Evolutionary conservation across 495 filamentous ascomycete species (phyloP).

Genomic region (Aspergillus ostianus): DNA sequence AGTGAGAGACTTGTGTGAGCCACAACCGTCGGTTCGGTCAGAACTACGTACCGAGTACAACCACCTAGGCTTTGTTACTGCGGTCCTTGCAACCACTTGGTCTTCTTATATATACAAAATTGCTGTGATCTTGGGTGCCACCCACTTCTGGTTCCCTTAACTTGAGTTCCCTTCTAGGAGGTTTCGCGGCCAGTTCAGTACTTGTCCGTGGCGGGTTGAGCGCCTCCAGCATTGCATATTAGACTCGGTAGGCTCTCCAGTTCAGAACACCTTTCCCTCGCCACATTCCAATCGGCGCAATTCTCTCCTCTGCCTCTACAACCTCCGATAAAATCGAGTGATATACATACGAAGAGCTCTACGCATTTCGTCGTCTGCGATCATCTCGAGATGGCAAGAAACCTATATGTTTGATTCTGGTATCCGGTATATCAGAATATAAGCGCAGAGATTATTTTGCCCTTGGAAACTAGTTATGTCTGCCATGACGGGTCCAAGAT

Average conservation of each 20-base stretch:
- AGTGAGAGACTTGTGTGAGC: conserved; percentile 8
- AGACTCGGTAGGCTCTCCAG: background rate
- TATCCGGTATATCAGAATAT: conserved; percentile 12
- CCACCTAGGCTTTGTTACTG: conserved; percentile 16
- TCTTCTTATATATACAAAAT: conserved; percentile 1
- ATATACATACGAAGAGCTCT: background rate
- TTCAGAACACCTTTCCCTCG: background rate
- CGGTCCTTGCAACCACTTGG: conserved; percentile 12
- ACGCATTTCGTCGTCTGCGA: background rate
- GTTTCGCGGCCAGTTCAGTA: background rate
- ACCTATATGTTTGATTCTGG: conserved; percentile 8
- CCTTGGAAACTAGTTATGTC: conserved; percentile 23
- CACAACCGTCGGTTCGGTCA: conserved; percentile 10
- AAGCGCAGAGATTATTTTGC: conserved; percentile 3
- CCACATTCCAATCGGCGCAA: background rate
- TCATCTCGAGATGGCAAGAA: conserved; percentile 22
- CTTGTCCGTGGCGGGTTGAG: background rate
- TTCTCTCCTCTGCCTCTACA: background rate
- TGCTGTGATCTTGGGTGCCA: too few species aligned
- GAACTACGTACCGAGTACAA: conserved; percentile 12
- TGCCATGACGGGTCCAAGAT: conserved; percentile 47
- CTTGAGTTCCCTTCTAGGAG: background rate
- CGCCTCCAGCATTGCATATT: background rate
- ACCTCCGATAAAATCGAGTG: background rate
- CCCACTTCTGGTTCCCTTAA: too few species aligned